A percentile compares a stretch with the other conserved stretches of the same genome.
Conservation (phyloP, 441 rosid genomes). For the Cnidoscolus chayamansa region DNA sequence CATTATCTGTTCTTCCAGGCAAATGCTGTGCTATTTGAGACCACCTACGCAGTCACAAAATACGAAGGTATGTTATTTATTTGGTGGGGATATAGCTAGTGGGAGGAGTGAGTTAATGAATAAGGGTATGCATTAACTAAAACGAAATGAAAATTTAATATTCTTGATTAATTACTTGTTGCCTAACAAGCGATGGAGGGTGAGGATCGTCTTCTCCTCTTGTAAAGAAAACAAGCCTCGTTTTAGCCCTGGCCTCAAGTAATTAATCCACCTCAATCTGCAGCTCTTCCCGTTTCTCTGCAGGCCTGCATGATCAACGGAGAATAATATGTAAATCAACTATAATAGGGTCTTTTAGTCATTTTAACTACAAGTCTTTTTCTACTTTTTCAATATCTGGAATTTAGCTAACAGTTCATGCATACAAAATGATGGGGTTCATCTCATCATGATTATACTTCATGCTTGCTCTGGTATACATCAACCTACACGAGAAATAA, state of each 20-base stretch:
- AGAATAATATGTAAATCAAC: conserved; percentile 1
- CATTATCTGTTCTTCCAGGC: conserved; percentile 89
- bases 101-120: not conserved
- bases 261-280: conserved; percentile 84
- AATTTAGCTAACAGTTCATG: not conserved
- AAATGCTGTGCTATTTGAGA: conserved; percentile 65
- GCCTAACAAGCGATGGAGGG: conserved; percentile 67
- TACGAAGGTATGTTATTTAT: no score
- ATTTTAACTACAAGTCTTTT: not conserved
- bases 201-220: conserved; percentile 65
- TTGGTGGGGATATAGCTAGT: no score
- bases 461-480: not conserved
- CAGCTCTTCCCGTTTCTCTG: conserved; percentile 93
- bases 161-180: conserved; percentile 72
- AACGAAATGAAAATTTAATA: not conserved
- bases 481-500: no score
- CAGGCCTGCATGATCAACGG: conserved; percentile 43
- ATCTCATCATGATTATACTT: conserved; percentile 13
- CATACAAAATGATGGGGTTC: not conserved
- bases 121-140: not conserved
- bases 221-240: conserved; percentile 49
- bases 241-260: conserved; percentile 77
- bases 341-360: conserved; percentile 20
- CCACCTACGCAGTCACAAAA: conserved; percentile 51
- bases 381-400: not conserved